Evolutionary conservation across 2,329 filamentous ascomycete genomes (phyloP).

Genomic region (Trichoderma semiorbis): DNA sequence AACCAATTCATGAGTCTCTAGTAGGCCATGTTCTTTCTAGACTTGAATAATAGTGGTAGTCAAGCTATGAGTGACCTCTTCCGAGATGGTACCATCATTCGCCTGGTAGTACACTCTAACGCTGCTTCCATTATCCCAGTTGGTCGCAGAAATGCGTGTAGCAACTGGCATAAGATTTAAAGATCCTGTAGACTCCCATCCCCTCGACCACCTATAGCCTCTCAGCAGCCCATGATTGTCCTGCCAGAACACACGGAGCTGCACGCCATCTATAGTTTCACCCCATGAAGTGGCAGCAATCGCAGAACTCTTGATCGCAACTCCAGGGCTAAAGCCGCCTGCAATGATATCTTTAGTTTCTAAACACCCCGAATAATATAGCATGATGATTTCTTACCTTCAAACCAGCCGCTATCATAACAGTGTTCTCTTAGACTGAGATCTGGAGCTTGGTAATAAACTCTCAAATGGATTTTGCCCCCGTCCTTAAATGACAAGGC

Average conservation of each 20-base stretch:
- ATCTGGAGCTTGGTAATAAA: slow-evolving; percentile 6
- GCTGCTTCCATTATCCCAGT: background rate
- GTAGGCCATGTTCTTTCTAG: background rate
- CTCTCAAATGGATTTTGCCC: background rate
- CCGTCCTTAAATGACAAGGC: background rate
- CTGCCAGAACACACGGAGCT: background rate
- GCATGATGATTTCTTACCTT: background rate
- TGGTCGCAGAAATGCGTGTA: background rate
- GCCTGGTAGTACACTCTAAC: slow-evolving; percentile 5
- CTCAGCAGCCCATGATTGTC: background rate
- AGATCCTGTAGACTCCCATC: background rate
- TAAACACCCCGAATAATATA: background rate
- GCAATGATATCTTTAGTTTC: background rate
- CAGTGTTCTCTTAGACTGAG: background rate
- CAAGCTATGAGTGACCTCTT: background rate
- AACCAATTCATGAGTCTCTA: background rate
- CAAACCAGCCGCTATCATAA: background rate
- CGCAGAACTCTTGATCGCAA: background rate
- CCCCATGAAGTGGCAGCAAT: background rate
- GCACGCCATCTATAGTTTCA: background rate
- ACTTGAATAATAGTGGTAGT: background rate
- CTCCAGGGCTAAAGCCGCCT: slow-evolving; percentile 1
- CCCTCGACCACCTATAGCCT: background rate
- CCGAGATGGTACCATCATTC: background rate
- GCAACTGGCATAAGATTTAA: background rate